Evolutionary conservation across 495 filamentous ascomycete species (phyloP), one percentile per base, ranked within the genome.

Genomic region (Tuber calosporum): DNA sequence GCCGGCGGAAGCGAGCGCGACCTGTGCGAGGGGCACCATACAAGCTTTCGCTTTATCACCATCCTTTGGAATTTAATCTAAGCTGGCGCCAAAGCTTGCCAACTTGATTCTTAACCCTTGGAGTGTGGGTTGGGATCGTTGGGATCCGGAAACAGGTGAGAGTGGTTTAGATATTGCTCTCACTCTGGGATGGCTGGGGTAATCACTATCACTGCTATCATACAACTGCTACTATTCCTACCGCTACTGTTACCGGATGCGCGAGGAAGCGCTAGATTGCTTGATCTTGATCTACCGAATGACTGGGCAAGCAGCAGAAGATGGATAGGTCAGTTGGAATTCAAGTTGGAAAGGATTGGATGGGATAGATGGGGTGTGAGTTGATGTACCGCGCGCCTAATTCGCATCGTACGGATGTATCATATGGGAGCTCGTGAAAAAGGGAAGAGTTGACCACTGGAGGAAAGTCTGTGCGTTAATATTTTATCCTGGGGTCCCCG

Each of bases 301-400:
- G n/a, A 62, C 0, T 62, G 53, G 53, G 26, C 15, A 34, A 19
- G 53, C 34, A 62, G 26, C 13, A 34, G 30, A 17, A 62, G 11
- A 62, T 62, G 53, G 26, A 4, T 62, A 5, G 13, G 26, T 34
- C n/a, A 17, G 53, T 62, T 30, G 53, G 53, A 62, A 17, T 34
- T 34, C 9, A 17, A 4, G n/a, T 2, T 62, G 26, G 22, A n/a
- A 26, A 11, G 7, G 26, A 62, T 62, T 34, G 53, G 11, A 34
- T 34, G 11, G 48, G 53, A 62, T 62, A 26, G 13, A 17, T 4
- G 9, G 53, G 26, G 13, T 34, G 13, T 34, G 26, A 26, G 26
- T 62, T 62, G 34, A 26, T 62, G 53, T 34, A 30, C 26, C 53
- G 53, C 53, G 53, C 53, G 53, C 53, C 53, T 62, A 62, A 62